These are phyloP conservation scores for Blakeslea trispora DNA, from an alignment of 371 early-diverging fungal genomes.

Conservation along the genomic window DNA sequence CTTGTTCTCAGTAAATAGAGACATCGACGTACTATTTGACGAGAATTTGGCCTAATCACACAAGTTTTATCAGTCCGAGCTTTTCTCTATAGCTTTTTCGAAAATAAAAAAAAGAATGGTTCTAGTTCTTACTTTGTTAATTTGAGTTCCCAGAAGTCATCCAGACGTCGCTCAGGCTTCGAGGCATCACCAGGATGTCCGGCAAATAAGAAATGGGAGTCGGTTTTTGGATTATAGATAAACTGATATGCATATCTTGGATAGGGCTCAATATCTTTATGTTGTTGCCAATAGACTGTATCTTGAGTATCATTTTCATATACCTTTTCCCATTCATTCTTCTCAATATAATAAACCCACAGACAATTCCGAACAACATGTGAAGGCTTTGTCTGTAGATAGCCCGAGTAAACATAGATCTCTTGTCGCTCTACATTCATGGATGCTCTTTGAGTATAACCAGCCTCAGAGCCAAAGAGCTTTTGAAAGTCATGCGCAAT, in stretches of 20 bases:
- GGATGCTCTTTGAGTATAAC: slow-evolving; percentile 87
- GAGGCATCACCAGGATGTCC: slow-evolving; percentile 80
- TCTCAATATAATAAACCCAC: slow-evolving; percentile 73
- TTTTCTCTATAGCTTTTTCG: not conserved
- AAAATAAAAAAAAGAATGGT: too few relatives aligned
- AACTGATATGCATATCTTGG: slow-evolving; percentile 90
- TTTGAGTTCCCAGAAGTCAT: slow-evolving; percentile 86
- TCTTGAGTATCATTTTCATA: slow-evolving; percentile 70
- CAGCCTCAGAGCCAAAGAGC: slow-evolving; percentile 73
- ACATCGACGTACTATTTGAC: slow-evolving; percentile 61
- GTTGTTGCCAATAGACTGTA: slow-evolving; percentile 21
- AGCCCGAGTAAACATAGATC: slow-evolving; percentile 79
- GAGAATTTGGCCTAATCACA: slow-evolving; percentile 61
- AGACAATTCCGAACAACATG: slow-evolving; percentile 71
- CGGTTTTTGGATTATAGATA: slow-evolving; percentile 67
- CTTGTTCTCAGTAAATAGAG: slow-evolving; percentile 69
- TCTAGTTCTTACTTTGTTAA: slow-evolving; percentile 67
- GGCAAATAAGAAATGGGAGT: slow-evolving; percentile 81
- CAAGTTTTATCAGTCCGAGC: too few relatives aligned
- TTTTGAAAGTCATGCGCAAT: slow-evolving; percentile 70
- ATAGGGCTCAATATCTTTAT: slow-evolving; percentile 58
- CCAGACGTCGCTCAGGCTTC: slow-evolving; percentile 61
- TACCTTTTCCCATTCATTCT: slow-evolving; percentile 73
- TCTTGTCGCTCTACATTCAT: slow-evolving; percentile 77
- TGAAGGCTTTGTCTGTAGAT: slow-evolving; percentile 28